These are phyloP conservation scores for Boletellus ananas DNA, from an alignment of 768 basidiomycete genomes.

Conservation along the genomic window DNA sequence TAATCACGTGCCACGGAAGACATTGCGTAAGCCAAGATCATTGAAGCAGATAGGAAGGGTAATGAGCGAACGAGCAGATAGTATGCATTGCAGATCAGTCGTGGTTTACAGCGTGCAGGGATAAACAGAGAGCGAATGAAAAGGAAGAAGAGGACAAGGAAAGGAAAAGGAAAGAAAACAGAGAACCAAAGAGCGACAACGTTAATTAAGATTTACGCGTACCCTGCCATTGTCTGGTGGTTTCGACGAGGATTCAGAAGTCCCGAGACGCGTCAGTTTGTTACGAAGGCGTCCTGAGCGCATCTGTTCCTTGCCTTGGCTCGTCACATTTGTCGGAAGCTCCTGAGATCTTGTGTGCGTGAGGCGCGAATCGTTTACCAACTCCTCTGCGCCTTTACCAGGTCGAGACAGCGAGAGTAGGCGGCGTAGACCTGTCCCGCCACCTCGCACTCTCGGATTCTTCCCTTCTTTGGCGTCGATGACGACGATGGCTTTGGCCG, in stretches of 20 bases:
- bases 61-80: constrained; percentile 14
- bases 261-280: constrained; percentile 26
- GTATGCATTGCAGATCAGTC: constrained; percentile 21
- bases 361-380: constrained; percentile 22
- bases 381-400: constrained; percentile 30
- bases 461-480: constrained; percentile 53
- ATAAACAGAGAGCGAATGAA: constrained; percentile 10
- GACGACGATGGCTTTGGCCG: constrained; percentile 62
- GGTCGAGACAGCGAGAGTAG: constrained; percentile 32
- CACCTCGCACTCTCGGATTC: constrained; percentile 21
- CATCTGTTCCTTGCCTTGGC: constrained; percentile 17
- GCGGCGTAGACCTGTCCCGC: constrained; percentile 31
- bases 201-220: constrained; percentile 34
- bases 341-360: constrained; percentile 28
- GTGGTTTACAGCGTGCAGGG: constrained; percentile 26
- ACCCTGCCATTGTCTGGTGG: constrained; percentile 34
- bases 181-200: constrained; percentile 16
- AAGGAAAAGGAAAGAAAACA: background rate
- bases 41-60: constrained; percentile 4
- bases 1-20: constrained; percentile 17
- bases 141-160: background rate
- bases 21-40: background rate
- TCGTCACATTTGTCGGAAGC: constrained; percentile 12
- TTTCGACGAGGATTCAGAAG: constrained; percentile 26
- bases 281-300: constrained; percentile 29